phyloP scores from a whole-genome alignment of 1,284 basidiomycete genomes.

The Leucoagaricus sp. region DNA sequence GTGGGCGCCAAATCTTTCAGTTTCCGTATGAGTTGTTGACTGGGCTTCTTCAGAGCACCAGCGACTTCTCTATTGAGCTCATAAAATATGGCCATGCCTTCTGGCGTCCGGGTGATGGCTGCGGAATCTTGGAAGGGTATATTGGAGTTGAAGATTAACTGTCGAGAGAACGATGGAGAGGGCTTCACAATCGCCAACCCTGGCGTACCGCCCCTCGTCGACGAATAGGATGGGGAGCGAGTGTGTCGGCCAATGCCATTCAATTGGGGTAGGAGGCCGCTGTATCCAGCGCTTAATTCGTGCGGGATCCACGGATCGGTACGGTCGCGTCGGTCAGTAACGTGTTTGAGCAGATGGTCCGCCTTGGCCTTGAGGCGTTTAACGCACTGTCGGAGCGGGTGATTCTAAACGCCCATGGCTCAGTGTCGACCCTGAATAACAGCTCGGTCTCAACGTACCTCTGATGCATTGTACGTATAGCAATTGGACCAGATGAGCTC shows the following conservation, averaged over 20 bases:
- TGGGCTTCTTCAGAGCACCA: constrained; percentile 16
- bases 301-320: constrained; percentile 60
- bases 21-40: constrained; percentile 30
- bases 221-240: constrained; percentile 33
- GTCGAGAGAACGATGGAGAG: constrained; percentile 22
- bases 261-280: constrained; percentile 30
- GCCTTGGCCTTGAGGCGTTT: constrained; percentile 78
- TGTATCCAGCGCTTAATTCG: constrained; percentile 40
- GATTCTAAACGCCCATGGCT: constrained; percentile 41
- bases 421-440: constrained; percentile 2
- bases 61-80: constrained; percentile 51
- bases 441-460: constrained; percentile 53
- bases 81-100: constrained; percentile 69
- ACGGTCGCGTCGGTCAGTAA: constrained; percentile 86
- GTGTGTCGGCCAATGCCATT: constrained; percentile 38
- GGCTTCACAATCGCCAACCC: constrained; percentile 27
- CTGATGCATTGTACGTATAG: constrained; percentile 87
- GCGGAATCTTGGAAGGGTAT: constrained; percentile 62
- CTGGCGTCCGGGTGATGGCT: constrained; percentile 77
- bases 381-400: constrained; percentile 82
- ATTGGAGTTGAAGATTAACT: constrained; percentile 31
- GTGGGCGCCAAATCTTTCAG: constrained; percentile 42
- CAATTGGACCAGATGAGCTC: constrained; percentile 98
- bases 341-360: constrained; percentile 81
- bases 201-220: constrained; percentile 25